These are phyloP conservation scores for Salix udensis DNA, from an alignment of 345 rosid genomes.

Conservation along the genomic window DNA sequence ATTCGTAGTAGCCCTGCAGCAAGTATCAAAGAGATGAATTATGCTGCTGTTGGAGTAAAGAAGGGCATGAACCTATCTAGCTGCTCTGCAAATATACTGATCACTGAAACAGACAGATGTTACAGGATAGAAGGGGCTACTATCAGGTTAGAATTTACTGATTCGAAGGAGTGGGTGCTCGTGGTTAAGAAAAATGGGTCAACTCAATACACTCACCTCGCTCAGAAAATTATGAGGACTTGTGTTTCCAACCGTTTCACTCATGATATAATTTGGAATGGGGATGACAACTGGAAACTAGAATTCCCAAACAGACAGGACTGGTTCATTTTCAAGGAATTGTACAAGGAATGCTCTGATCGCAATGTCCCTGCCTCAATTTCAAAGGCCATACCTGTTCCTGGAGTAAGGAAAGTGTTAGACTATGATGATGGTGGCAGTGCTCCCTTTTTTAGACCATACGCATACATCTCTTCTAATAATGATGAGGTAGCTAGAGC, in stretches of 20 bases:
- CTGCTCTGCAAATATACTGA: slow-evolving; percentile 66
- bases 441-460: slow-evolving; percentile 50
- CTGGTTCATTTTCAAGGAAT: slow-evolving; percentile 80
- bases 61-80: slow-evolving; percentile 34
- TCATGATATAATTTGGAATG: slow-evolving; percentile 65
- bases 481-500: slow-evolving; percentile 81
- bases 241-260: slow-evolving; percentile 55
- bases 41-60: slow-evolving; percentile 22
- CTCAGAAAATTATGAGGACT: slow-evolving; percentile 61
- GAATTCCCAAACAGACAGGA: slow-evolving; percentile 69
- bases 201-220: slow-evolving; percentile 43
- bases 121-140: slow-evolving; percentile 64
- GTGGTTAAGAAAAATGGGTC: slow-evolving; percentile 53
- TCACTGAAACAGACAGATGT: slow-evolving; percentile 59
- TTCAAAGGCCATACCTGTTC: slow-evolving; percentile 72
- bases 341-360: slow-evolving; percentile 75
- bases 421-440: slow-evolving; percentile 37
- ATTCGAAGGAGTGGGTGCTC: slow-evolving; percentile 68
- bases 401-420: slow-evolving; percentile 61
- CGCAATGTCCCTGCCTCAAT: slow-evolving; percentile 45
- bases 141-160: slow-evolving; percentile 47
- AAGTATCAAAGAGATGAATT: slow-evolving; percentile 30
- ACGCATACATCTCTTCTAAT: slow-evolving; percentile 46
- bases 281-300: slow-evolving; percentile 74
- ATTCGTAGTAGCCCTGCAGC: slow-evolving; percentile 26